Evolutionary conservation across 306 rosid genomes (phyloP).

Genomic region (Neltuma alba): DNA sequence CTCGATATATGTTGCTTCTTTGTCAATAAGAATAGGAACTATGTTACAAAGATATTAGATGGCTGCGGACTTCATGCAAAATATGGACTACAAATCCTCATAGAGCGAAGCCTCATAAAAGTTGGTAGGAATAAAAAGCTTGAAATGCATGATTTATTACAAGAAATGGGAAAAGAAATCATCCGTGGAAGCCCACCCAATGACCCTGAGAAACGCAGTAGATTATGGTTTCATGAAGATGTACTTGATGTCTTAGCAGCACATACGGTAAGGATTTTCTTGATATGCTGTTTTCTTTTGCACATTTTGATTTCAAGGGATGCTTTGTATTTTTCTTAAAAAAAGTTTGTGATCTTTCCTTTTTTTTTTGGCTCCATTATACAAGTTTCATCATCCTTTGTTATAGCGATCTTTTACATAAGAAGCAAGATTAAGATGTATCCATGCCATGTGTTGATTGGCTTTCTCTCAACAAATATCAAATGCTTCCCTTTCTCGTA

Average conservation of each 20-base stretch:
- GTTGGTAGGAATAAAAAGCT: constrained; percentile 14
- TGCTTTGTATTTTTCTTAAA: background rate
- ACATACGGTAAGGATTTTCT: background rate
- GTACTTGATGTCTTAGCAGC: background rate
- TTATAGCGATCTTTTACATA: background rate
- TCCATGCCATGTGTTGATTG: background rate
- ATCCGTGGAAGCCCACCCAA: background rate
- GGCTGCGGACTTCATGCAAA: background rate
- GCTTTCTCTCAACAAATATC: background rate
- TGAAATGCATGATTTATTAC: background rate
- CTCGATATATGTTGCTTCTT: background rate
- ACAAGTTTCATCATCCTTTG: background rate
- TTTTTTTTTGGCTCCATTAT: background rate
- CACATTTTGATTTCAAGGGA: background rate
- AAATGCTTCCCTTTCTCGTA: background rate
- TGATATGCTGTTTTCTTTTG: background rate
- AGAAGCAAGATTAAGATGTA: too few species aligned
- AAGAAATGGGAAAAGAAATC: constrained; percentile 1
- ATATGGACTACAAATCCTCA: background rate
- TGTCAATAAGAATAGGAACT: background rate
- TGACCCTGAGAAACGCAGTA: background rate
- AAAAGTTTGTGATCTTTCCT: background rate
- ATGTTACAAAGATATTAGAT: background rate
- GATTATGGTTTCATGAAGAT: background rate
- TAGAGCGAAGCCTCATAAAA: background rate